Evolutionary conservation across 2,329 filamentous ascomycete species (phyloP), one percentile per base, ranked within the genome.

Genomic region (Pseudodiploospora longispora): DNA sequence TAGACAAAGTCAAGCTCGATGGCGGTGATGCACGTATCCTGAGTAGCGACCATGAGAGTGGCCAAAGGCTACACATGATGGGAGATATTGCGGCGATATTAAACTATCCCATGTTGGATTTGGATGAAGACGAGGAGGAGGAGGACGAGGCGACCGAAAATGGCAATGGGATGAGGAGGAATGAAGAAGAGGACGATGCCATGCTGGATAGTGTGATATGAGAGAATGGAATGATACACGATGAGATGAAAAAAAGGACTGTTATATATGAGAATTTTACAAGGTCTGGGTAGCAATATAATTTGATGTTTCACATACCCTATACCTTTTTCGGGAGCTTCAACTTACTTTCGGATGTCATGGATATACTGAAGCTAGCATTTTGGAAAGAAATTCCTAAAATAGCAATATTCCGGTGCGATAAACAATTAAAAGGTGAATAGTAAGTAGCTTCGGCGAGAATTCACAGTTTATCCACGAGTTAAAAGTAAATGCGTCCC

Each of bases 11-110:
- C n/a, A 80, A 82, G 52, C 82, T 82, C 3, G 83, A 88, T 51
- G 93, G 91, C 5, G 93, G 91, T 2, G 89, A 96, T 52, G 87
- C 88, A 1, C 74, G 87, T 43, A 79, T 97, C n/a, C 67, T 97
- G 29, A 97, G 91, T 63, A 90, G 86, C 56, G 85, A 94, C 58
- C 91, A 97, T 63, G 91, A 96, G 69, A 96, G 90, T 61, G 93
- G 93, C 1, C 84, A 85, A 67, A 74, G 89, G 47, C 66, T 98
- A 10, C 87, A 90, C 52, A 85, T 82, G 9, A 63, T 97, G 48
- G 90, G 93, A 1, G 86, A 89, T 12, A 84, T 98, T 49, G 93
- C 91, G 10, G 89, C 89, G 2, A 84, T 96, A 29, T 68, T 96
- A 50, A 96, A 91, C 9, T 98, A 90, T 61, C 90, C 93, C 0